Evolutionary conservation across 2,329 filamentous ascomycete species (phyloP).

Genomic region (Trichoderma citrinoviride): DNA sequence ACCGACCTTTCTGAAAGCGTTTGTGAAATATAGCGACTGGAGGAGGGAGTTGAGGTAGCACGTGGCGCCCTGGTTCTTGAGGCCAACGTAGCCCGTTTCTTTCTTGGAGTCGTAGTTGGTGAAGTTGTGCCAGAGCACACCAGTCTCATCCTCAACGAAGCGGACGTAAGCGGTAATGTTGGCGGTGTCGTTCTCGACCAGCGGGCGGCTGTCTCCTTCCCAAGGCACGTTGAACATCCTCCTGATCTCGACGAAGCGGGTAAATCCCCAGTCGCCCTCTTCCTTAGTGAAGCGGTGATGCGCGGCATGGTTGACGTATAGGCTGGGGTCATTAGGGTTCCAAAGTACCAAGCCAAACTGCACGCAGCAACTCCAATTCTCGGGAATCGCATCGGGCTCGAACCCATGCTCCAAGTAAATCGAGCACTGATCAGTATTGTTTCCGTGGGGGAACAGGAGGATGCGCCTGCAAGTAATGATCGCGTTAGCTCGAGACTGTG

Average conservation of each 20-base stretch:
- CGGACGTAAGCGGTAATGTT: slow-evolving; percentile 82
- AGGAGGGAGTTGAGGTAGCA: slow-evolving; percentile 84
- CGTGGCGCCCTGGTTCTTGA: slow-evolving; percentile 94
- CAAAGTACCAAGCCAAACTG: slow-evolving; percentile 93
- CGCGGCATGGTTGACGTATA: slow-evolving; percentile 78
- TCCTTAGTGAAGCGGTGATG: slow-evolving; percentile 95
- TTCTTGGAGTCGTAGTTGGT: slow-evolving; percentile 98
- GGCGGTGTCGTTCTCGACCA: slow-evolving; percentile 73
- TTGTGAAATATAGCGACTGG: slow-evolving; percentile 83
- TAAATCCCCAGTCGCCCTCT: slow-evolving; percentile 98
- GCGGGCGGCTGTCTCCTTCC: slow-evolving; percentile 65
- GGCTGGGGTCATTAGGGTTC: slow-evolving; percentile 88
- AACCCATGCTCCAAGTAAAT: slow-evolving; percentile 97
- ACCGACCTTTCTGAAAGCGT: slow-evolving; percentile 83
- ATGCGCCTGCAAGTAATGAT: slow-evolving; percentile 64
- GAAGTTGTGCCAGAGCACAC: slow-evolving; percentile 88
- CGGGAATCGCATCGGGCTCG: slow-evolving; percentile 69
- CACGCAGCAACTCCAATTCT: slow-evolving; percentile 95
- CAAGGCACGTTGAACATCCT: slow-evolving; percentile 78
- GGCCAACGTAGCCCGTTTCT: slow-evolving; percentile 92
- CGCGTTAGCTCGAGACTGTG: background rate
- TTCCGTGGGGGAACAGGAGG: slow-evolving; percentile 91
- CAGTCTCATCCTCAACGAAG: slow-evolving; percentile 81
- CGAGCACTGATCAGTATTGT: slow-evolving; percentile 89
- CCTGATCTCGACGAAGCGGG: slow-evolving; percentile 86